These are phyloP conservation scores for Anisogramma anomala DNA, from an alignment of 2,329 filamentous ascomycete genomes.

Conservation along the genomic window DNA sequence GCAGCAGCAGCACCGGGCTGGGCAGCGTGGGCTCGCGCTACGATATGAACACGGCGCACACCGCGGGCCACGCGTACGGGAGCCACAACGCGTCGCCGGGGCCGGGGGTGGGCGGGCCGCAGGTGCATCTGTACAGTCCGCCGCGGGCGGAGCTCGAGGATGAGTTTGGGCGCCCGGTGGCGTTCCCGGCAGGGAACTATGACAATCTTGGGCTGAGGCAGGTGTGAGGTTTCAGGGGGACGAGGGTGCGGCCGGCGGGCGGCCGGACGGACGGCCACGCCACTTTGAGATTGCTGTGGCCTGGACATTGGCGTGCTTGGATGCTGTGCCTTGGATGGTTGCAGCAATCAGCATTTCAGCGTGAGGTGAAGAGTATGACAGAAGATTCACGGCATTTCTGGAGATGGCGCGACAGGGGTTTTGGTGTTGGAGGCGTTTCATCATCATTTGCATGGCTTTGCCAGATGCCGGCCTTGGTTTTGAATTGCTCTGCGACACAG, in stretches of 20 bases:
- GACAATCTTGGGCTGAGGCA: constrained; percentile 26
- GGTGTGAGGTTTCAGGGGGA: constrained; percentile 22
- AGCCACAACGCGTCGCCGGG: neutral
- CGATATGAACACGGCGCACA: constrained; percentile 10
- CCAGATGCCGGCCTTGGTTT: constrained; percentile 6
- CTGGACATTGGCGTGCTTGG: neutral
- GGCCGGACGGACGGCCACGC: too few species aligned
- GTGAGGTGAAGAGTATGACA: neutral
- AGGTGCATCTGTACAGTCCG: constrained; percentile 26
- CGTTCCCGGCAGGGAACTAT: constrained; percentile 48
- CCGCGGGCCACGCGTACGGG: neutral
- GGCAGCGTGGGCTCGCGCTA: neutral
- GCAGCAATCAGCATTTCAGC: neutral
- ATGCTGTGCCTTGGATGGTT: neutral
- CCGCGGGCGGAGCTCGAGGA: constrained; percentile 28
- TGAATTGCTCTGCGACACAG: constrained; percentile 4
- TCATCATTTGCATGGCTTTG: constrained; percentile 2
- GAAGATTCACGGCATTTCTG: neutral
- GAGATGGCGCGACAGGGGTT: neutral
- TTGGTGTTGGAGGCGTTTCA: constrained; percentile 14
- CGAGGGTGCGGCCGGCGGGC: too few species aligned
- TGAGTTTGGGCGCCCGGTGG: constrained; percentile 34
- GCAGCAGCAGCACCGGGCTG: neutral
- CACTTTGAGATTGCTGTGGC: too few species aligned
- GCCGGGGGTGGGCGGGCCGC: neutral